Conservation (phyloP, 1,139 yeast genomes). For the Debaryomycetaceae sp. region DNA sequence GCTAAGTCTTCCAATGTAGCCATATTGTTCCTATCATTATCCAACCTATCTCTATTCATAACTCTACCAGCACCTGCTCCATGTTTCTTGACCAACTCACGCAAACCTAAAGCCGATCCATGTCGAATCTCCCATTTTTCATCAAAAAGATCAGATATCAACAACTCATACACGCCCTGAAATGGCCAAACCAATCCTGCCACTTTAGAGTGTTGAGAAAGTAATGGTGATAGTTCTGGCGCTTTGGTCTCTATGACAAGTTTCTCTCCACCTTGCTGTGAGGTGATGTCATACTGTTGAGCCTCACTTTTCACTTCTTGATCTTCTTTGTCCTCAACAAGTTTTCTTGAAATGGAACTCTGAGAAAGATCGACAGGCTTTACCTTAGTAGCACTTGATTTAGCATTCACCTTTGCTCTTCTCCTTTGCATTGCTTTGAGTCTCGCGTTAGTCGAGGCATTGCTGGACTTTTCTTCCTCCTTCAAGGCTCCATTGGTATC, state of each 20-base stretch:
- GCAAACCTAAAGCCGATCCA: constrained; percentile 89
- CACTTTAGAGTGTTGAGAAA: constrained; percentile 72
- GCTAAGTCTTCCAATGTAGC: constrained; percentile 84
- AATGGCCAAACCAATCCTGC: constrained; percentile 90
- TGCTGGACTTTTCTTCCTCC: constrained; percentile 3
- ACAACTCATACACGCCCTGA: constrained; percentile 90
- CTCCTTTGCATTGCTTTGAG: constrained; percentile 92
- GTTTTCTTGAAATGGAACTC: constrained; percentile 65
- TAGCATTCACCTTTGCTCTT: constrained; percentile 80
- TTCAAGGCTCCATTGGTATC: not conserved
- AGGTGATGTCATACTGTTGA: constrained; percentile 56
- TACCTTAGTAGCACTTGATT: constrained; percentile 48
- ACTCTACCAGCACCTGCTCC: constrained; percentile 87
- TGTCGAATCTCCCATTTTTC: constrained; percentile 95
- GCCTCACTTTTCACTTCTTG: constrained; percentile 13
- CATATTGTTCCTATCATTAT: constrained; percentile 64
- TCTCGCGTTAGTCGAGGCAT: constrained; percentile 63
- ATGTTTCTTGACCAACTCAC: constrained; percentile 83
- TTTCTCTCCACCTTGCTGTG: constrained; percentile 77
- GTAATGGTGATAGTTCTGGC: constrained; percentile 63
- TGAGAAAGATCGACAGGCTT: constrained; percentile 74
- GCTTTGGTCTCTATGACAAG: constrained; percentile 79
- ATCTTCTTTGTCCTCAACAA: constrained; percentile 36
- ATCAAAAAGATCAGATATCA: constrained; percentile 76
- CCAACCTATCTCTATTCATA: constrained; percentile 53